Evolutionary conservation across 2,329 filamentous ascomycete genomes (phyloP), one percentile per base, ranked within the genome.

Genomic region (Penicillium sp.): DNA sequence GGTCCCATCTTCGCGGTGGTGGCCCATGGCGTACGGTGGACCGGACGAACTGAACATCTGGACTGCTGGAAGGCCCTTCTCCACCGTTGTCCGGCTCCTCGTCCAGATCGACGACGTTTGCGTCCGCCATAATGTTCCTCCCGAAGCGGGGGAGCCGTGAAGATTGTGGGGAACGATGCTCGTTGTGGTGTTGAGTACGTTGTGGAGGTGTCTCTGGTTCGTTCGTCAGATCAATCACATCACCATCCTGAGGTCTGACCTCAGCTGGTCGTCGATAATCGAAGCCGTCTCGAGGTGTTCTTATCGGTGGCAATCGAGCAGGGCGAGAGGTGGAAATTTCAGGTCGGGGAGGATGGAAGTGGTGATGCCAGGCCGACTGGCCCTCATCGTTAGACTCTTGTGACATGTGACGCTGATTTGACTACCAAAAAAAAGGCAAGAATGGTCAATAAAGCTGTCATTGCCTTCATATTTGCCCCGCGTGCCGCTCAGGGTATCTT

Each of bases 231-330:
- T 83, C 79, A 37, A 83, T 81, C 8, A 81, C 72, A 52, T 78
- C 73, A 48, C 72, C 70, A 11, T 58, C 60, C 12, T 66, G 68
- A 22, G 66, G 55, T n/a, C 70, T 59, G n/a, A 65, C 76, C 4
- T 73, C 76, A 15, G 78, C 72, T 1, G 85, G 85, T 60, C 83
- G 76, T 59, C 84, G 76, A 62, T 78, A 83, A 63, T 87, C 85
- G 47, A 80, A 75, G 4, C 84, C 84, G 73, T 86, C 82, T n/a
- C 84, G 81, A 14, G 76, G 70, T 63, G 73, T 82, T 62, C 78
- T 74, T 60, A 69, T 66, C 45, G 67, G 69, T 68, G 74, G 73
- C 63, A 74, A 62, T 50, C 60, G 73, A 51, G 62, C 64, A 57
- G 63, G 67, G 54, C 59, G 71, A 56, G 57, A 57, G 20, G 34